Conservation (phyloP, 345 rosid genomes). For the Schrenkiella parvula region DNA sequence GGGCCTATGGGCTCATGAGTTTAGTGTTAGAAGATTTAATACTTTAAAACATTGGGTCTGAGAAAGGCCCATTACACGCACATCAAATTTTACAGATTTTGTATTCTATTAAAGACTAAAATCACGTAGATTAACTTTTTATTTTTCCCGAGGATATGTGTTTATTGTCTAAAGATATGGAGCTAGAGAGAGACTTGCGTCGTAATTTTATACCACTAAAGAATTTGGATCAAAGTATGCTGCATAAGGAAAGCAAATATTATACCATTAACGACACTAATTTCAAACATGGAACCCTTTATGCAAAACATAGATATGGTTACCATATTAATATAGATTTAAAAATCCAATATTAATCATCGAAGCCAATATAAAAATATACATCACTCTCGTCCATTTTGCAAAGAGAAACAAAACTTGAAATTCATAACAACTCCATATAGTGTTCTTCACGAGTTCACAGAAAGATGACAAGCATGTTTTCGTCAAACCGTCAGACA, state of each 20-base stretch:
- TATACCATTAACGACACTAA: not conserved
- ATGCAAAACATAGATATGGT: not conserved
- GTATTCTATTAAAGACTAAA: not conserved
- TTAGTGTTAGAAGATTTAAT: not conserved
- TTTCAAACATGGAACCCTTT: not conserved
- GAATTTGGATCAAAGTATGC: not conserved
- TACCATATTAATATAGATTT: not conserved
- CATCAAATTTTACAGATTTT: not conserved
- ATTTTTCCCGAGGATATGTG: not conserved
- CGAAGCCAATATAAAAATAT: constrained; percentile 20
- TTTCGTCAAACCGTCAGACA: constrained; percentile 11
- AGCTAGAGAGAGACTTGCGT: not conserved
- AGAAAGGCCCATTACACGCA: not conserved
- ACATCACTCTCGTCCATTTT: constrained; percentile 6
- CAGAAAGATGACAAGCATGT: constrained; percentile 8
- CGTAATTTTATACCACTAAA: not conserved
- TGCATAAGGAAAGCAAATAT: constrained; percentile 6
- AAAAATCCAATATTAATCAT: not conserved
- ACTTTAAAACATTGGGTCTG: not conserved
- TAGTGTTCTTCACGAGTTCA: not conserved
- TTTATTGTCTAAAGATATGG: constrained; percentile 10
- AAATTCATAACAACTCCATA: not conserved
- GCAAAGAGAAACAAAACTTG: not conserved
- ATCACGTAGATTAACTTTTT: not conserved
- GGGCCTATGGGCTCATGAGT: constrained; percentile 11